Base-by-base conservation (phyloP, 768 basidiomycete species). In the Austroboletus eburneus region DNA sequence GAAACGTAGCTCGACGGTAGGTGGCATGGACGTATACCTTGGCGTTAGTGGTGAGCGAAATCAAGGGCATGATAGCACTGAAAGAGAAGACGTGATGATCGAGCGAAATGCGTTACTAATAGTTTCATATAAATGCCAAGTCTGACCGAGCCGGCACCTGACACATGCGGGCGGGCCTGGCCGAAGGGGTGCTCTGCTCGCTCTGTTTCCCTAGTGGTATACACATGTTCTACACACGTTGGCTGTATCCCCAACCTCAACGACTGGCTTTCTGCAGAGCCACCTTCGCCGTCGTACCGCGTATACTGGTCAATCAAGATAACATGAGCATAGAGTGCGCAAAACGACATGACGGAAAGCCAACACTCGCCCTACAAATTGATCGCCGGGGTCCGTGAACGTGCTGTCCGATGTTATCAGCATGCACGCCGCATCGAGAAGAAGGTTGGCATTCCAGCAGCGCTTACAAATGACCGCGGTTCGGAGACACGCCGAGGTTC, bases 391-490 rank as follows among this genome's bases (percentile, higher is more conserved):
- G 27, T 54, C 45, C 1, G 45, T 33, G 33, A 52, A 47, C 3
- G 32, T 17, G 13, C 50, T 47, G 12, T 38, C 6, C 23, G 18
- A 29, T 13, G 29, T 13, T 29, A n/a, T 27, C 25, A 27, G 25
- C 6, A 27, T 10, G 25, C 25, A 27, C 10, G 25, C n/a, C n/a
- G n/a, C n/a, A n/a, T n/a, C n/a, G n/a, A n/a, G n/a, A n/a, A n/a
- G n/a, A n/a, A n/a, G n/a, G n/a, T n/a, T n/a, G n/a, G n/a, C n/a
- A n/a, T n/a, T n/a, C n/a, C n/a, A n/a, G n/a, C n/a, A 5, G 10
- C 5, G 16, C 51, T 36, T 17, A 77, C 77, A 85, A 76, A 57
- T 85, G 83, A 43, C 79, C 83, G 36, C 83, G 74, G 56, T 79
- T 65, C 3, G 64, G 71, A 1, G 64, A 59, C 12, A 76, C 58